Evolutionary conservation across 768 basidiomycete species (phyloP), one percentile per base, ranked within the genome.

Genomic region (Sporobolomyces phaffii): DNA sequence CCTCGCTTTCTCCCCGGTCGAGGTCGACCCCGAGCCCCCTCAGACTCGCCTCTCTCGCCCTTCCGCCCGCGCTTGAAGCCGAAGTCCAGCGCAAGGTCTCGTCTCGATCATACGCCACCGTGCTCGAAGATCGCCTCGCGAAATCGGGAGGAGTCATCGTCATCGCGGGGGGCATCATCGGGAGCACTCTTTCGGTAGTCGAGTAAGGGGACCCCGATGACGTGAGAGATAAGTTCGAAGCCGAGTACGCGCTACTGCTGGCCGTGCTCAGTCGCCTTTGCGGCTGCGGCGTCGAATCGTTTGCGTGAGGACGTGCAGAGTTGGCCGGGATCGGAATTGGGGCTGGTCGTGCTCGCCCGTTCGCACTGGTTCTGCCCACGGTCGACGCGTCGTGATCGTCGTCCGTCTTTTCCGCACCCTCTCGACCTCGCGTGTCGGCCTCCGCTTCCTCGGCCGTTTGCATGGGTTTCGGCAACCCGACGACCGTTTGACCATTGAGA

Each of bases 81-180:
- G 53, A 47, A 26, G 34, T 45, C 62, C 53, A 57, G 7, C 43
- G 33, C 33, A 43, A 14, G 17, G 44, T 29, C 53, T 64, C 62
- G n/a, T 62, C 44, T 40, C 54, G 44, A 11, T 57, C 62, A 34
- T 33, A 43, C 6, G 3, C 24, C n/a, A 34, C 28, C 26, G 61
- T n/a, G 5, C 24, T 40, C 17, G 44, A 48, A 2, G 31, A 10
- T 22, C 36, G 15, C 38, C 54, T 2, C 28, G 43, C 56, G n/a
- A 58, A 58, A 44, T 57, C 62, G 14, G 53, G 47, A 15, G 62
- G 62, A 1, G 62, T 64, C 62, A 64, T 64, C 20, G 47, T 33
- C 34, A 64, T 56, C 9, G 45, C 5, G 6, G 56, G 56, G 14
- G 56, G 43, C 53, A 28, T 31, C 38, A 15, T 3, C 36, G 53